A percentile compares a stretch with the other conserved stretches of the same genome.
Conservation (phyloP, 257 asterid species). For the Penstemon eatonii region DNA sequence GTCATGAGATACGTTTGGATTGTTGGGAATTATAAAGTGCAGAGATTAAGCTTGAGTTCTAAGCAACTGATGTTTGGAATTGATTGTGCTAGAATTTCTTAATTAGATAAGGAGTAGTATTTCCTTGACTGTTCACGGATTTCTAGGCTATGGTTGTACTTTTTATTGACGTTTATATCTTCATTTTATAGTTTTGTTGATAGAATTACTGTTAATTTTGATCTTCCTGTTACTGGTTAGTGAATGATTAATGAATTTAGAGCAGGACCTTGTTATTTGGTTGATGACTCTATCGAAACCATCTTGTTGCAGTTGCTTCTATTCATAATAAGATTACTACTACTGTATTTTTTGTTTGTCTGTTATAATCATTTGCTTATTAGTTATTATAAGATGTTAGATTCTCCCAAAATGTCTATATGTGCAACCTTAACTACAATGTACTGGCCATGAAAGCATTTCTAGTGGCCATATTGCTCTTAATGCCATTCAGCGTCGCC, state of each 20-base stretch:
- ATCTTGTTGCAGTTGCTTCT: constrained; percentile 10
- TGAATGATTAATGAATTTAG: constrained; percentile 20
- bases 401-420: neutral
- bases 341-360: neutral
- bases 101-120: neutral
- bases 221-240: neutral
- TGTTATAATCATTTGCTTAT: neutral
- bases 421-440: constrained; percentile 60
- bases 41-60: neutral
- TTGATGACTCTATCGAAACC: neutral
- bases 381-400: constrained; percentile 24
- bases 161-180: constrained; percentile 11
- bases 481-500: constrained; percentile 87
- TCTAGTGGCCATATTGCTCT: constrained; percentile 71
- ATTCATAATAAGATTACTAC: neutral
- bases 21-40: constrained; percentile 1
- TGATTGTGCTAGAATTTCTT: constrained; percentile 8
- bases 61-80: neutral
- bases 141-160: neutral
- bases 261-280: constrained; percentile 21
- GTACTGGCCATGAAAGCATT: constrained; percentile 61
- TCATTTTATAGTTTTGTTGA: neutral
- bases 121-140: neutral
- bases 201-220: constrained; percentile 14
- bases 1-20: constrained; percentile 2